Evolutionary conservation across 2,329 filamentous ascomycete species (phyloP).

Genomic region (Talaromyces sp.): DNA sequence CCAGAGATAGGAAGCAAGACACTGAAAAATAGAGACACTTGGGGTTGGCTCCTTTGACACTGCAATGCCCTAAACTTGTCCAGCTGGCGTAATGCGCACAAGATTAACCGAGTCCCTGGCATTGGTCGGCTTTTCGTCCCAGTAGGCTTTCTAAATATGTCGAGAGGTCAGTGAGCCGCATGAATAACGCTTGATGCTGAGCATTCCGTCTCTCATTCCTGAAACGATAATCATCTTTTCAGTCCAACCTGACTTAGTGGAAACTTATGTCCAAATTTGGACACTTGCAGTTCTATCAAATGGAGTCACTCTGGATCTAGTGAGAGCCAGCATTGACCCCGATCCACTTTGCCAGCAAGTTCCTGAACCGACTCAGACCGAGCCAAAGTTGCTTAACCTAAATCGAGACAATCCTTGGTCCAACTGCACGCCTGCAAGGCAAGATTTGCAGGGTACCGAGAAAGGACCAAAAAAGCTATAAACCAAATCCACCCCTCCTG

Average conservation of each 20-base stretch:
- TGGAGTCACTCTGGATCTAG: slow-evolving; percentile 10
- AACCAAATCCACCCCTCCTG: slow-evolving; percentile 14
- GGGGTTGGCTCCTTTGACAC: neutral
- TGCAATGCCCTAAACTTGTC: neutral
- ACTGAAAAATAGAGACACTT: neutral
- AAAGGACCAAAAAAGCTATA: slow-evolving; percentile 12
- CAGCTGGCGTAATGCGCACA: slow-evolving; percentile 7
- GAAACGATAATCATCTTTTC: slow-evolving; percentile 4
- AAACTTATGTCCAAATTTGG: slow-evolving; percentile 9
- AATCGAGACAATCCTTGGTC: slow-evolving; percentile 9
- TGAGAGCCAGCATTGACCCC: slow-evolving; percentile 11
- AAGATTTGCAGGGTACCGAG: neutral
- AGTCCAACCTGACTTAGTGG: slow-evolving; percentile 7
- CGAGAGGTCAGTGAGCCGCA: slow-evolving; percentile 10
- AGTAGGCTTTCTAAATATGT: slow-evolving; percentile 6
- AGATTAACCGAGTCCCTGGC: neutral
- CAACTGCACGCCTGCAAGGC: slow-evolving; percentile 13
- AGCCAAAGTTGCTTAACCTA: slow-evolving; percentile 4
- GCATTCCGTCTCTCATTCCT: slow-evolving; percentile 14
- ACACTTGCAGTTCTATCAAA: slow-evolving; percentile 12
- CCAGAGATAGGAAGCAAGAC: neutral
- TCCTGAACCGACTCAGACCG: slow-evolving; percentile 4
- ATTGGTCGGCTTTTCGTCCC: neutral
- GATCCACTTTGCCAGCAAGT: slow-evolving; percentile 8
- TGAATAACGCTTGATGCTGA: slow-evolving; percentile 3